These are phyloP conservation scores for Cryptococcus sp. DNA, from an alignment of 1,284 basidiomycete species.

Conservation along the genomic window DNA sequence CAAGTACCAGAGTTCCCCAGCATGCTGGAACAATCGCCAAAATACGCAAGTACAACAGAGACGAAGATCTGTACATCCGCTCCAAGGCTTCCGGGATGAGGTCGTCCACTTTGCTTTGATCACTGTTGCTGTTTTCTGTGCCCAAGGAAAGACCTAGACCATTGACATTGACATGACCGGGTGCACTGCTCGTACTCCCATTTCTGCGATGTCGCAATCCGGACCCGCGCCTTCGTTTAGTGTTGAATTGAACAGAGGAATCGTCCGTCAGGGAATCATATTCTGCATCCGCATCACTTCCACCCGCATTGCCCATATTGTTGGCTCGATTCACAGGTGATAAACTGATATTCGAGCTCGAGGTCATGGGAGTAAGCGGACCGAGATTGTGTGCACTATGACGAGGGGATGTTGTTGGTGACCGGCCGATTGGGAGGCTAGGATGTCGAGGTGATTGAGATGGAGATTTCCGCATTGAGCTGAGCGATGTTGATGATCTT, in stretches of 20 bases:
- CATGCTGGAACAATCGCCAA: slow-evolving; percentile 39
- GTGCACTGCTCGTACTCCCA: not conserved
- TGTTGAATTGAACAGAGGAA: not conserved
- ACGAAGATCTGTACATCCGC: slow-evolving; percentile 23
- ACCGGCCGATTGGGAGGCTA: not conserved
- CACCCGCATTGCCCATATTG: not conserved
- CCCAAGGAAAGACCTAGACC: not conserved
- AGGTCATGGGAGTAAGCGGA: not conserved
- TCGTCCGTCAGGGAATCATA: not conserved
- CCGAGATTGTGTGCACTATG: not conserved
- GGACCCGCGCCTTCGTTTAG: not conserved
- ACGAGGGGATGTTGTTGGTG: not conserved
- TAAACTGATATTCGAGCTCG: not conserved
- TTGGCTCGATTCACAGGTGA: not conserved
- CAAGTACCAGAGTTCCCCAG: slow-evolving; percentile 37
- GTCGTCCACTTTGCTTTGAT: not conserved
- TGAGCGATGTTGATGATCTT: not conserved
- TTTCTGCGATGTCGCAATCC: not conserved
- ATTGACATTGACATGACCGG: not conserved
- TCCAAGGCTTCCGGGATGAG: slow-evolving; percentile 13
- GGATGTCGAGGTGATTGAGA: not conserved
- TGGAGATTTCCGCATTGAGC: not conserved
- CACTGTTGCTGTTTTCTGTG: not conserved
- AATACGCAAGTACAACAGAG: slow-evolving; percentile 29
- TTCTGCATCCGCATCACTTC: not conserved